Percentiles rank a stretch among this genome's conserved stretches.
Evolutionary conservation across 176 grass and related monocot genomes (phyloP).

Genomic region (Thinopyrum elongatum): DNA sequence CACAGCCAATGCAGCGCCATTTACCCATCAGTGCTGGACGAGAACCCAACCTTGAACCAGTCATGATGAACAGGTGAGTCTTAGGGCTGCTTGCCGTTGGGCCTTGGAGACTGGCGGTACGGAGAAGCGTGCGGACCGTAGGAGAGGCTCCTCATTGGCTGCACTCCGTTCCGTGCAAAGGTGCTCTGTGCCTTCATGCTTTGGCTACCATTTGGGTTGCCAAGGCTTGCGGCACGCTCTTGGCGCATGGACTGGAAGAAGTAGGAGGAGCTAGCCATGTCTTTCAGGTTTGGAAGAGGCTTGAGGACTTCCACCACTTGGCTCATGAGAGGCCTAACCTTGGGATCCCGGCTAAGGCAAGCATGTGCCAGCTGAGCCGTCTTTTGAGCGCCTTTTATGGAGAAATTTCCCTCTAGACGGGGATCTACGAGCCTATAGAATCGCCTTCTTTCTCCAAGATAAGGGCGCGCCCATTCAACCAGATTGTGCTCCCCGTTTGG

Average conservation of each 20-base stretch:
- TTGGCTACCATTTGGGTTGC: conserved; percentile 41
- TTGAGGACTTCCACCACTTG: conserved; percentile 93
- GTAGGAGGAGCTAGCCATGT: conserved; percentile 76
- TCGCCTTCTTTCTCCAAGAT: conserved; percentile 63
- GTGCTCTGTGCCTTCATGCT: conserved; percentile 71
- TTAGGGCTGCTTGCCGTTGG: conserved; percentile 51
- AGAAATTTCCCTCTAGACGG: conserved; percentile 68
- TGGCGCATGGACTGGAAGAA: conserved; percentile 92
- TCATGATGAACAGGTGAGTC: neutral
- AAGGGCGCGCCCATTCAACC: conserved; percentile 76
- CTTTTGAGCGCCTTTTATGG: conserved; percentile 73
- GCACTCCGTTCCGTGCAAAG: conserved; percentile 58
- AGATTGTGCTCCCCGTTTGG: conserved; percentile 96
- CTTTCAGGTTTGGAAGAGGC: conserved; percentile 87
- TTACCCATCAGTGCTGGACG: too few relatives aligned
- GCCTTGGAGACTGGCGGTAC: conserved; percentile 72
- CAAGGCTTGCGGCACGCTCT: conserved; percentile 51
- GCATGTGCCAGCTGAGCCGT: conserved; percentile 62
- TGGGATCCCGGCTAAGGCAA: conserved; percentile 72
- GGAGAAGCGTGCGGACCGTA: conserved; percentile 80
- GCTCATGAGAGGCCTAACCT: conserved; percentile 84
- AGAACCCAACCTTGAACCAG: too few relatives aligned
- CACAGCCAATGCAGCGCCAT: too few relatives aligned
- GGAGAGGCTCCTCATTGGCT: conserved; percentile 82
- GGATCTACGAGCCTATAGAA: conserved; percentile 83